Evolutionary conservation across 1,284 basidiomycete species (phyloP), one percentile per base, ranked within the genome.

Genomic region (Irpex lacteus): DNA sequence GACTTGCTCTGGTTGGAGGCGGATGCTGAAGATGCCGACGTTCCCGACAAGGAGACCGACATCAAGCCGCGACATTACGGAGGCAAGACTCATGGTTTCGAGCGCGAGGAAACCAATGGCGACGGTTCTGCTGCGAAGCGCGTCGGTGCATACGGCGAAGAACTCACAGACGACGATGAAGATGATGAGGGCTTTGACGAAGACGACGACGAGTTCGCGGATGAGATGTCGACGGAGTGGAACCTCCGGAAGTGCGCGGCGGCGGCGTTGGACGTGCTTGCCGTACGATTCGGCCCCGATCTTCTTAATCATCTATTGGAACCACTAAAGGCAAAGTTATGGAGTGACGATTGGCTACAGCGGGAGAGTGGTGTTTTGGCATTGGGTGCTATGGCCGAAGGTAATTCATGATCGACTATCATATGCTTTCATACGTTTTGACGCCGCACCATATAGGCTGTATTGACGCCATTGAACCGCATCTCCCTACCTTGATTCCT

Each of bases 151-250:
- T 92, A 91, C 66, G 89, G 90, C 36, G 88, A 90, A 71, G 90
- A 90, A 74, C 84, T 85, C 64, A 80, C 81, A 71, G 89, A 89
- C 56, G 90, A 89, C 8, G 75, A 76, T 2, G 72, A 74, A 11
- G 62, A 3, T 9, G 92, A 95, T 9, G 92, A 96, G 7, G 89
- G 91, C 19, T 91, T 95, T 65, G 91, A 95, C 64, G 87, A 95
- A 69, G 85, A 92, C 60, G 92, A 97, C 66, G 92, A 94, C 63
- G 94, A 96, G 66, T 95, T 96, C 70, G 95, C 96, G 7, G 97
- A 99, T 68, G 97, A 98, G 72, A 93, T 94, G 80, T 90, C 93
- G n/a, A 96, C 95, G 7, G 96, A 98, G 76, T 99, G 98, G 98
- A 99, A 99, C 78, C 81, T 99, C 67, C 86, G 98, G 69, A 99